Evolutionary conservation across 306 rosid genomes (phyloP).

Genomic region (Pterocarpus macrocarpus): DNA sequence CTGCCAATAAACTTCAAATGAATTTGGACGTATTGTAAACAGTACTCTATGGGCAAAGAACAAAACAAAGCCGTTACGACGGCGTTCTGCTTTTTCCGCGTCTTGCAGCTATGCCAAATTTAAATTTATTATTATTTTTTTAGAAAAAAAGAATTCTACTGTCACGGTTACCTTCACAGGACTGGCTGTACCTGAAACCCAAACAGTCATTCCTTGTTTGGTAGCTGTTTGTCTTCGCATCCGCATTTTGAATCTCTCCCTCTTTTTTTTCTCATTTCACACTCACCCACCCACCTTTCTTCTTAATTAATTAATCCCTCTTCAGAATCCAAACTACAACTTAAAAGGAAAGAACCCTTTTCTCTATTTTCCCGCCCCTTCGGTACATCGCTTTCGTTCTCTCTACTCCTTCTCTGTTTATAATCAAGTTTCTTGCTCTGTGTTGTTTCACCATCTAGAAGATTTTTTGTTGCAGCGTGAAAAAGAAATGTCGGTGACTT

Average conservation of each 20-base stretch:
- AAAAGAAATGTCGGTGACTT: constrained; percentile 67
- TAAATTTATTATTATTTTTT: not conserved
- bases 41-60: not conserved
- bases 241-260: constrained; percentile 62
- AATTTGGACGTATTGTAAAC: not conserved
- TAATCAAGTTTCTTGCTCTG: constrained; percentile 15
- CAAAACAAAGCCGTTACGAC: constrained; percentile 48
- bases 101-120: not conserved
- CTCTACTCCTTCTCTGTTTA: constrained; percentile 5
- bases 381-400: constrained; percentile 42
- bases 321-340: constrained; percentile 29
- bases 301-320: not conserved
- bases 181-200: constrained; percentile 61
- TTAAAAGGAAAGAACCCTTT: constrained; percentile 11
- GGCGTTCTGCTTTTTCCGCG: constrained; percentile 40
- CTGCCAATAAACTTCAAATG: not conserved
- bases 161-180: constrained; percentile 43
- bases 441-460: not conserved
- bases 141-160: constrained; percentile 28
- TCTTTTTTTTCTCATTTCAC: not conserved
- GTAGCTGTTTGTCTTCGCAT: constrained; percentile 90
- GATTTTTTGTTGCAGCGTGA: constrained; percentile 9
- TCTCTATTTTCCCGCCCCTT: constrained; percentile 42
- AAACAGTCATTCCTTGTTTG: constrained; percentile 72
- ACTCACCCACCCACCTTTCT: not conserved